A percentile compares a stretch with the other conserved stretches of the same genome.
These are phyloP conservation scores for Cordyceps militaris DNA, from an alignment of 2,329 filamentous ascomycete species.

Conservation along the genomic window DNA sequence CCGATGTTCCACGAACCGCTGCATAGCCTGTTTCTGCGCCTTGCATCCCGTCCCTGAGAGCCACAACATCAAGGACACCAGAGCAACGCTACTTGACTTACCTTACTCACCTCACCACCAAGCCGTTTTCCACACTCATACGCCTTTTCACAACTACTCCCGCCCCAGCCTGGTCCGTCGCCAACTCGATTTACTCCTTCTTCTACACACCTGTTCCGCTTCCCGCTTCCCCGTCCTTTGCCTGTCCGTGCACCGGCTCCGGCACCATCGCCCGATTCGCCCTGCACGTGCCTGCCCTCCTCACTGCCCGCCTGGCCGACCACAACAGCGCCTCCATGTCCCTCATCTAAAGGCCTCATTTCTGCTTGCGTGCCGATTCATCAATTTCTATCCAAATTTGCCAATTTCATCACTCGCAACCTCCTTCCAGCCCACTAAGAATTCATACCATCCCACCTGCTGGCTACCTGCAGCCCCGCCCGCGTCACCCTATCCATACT, in stretches of 20 bases:
- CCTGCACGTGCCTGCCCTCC: constrained; percentile 9
- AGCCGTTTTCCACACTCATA: background rate
- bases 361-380: background rate
- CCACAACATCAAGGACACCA: background rate
- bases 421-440: background rate
- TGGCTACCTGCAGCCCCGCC: background rate
- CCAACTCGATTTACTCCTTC: background rate
- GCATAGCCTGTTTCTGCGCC: constrained; percentile 1
- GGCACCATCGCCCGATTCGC: background rate
- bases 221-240: background rate
- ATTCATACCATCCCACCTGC: background rate
- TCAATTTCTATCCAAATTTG: background rate
- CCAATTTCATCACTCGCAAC: background rate
- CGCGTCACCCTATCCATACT: background rate
- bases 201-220: background rate
- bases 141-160: no score
- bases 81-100: background rate
- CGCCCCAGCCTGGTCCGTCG: background rate
- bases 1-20: constrained; percentile 5
- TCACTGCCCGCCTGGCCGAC: background rate
- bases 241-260: constrained; percentile 1
- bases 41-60: background rate
- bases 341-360: constrained; percentile 8
- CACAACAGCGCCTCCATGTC: background rate
- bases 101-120: no score